phyloP scores from a whole-genome alignment of 1,139 yeast genomes.

The Eremothecium sinecaudum region DNA sequence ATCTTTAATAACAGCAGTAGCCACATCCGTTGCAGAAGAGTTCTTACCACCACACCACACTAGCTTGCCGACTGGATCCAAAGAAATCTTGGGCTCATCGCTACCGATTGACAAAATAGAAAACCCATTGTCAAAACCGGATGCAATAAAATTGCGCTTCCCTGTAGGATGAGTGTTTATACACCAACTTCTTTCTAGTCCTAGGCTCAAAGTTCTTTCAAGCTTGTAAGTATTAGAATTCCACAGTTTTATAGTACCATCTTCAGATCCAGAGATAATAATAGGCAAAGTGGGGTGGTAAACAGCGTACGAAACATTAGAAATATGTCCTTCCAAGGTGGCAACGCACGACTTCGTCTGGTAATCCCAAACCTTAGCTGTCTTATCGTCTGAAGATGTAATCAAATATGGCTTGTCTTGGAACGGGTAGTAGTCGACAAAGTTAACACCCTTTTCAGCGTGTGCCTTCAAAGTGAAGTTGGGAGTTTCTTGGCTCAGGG shows the following conservation, averaged over 20 bases:
- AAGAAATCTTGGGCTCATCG: conserved; percentile 86
- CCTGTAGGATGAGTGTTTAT: conserved; percentile 62
- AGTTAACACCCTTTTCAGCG: conserved; percentile 88
- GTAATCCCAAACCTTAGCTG: conserved; percentile 92
- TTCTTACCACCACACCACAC: conserved; percentile 72
- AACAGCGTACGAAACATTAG: conserved; percentile 91
- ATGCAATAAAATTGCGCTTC: conserved; percentile 57
- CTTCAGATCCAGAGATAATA: conserved; percentile 75
- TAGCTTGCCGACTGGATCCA: conserved; percentile 88
- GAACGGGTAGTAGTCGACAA: conserved; percentile 92
- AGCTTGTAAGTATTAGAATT: conserved; percentile 70
- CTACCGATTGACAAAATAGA: conserved; percentile 81
- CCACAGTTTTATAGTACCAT: conserved; percentile 73
- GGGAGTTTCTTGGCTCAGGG: conserved; percentile 79
- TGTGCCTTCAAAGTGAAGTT: conserved; percentile 89
- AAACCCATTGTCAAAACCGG: conserved; percentile 93
- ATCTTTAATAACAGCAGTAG: conserved; percentile 70
- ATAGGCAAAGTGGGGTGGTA: conserved; percentile 95
- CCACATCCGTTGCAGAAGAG: conserved; percentile 58
- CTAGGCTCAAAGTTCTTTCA: conserved; percentile 83
- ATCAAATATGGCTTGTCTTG: conserved; percentile 93
- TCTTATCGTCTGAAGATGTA: conserved; percentile 86
- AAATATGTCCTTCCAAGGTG: conserved; percentile 82
- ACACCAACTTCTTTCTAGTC: conserved; percentile 97
- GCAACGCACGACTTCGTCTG: conserved; percentile 96